phyloP scores from a whole-genome alignment of 345 rosid species.

The Anastatica hierochuntica region DNA sequence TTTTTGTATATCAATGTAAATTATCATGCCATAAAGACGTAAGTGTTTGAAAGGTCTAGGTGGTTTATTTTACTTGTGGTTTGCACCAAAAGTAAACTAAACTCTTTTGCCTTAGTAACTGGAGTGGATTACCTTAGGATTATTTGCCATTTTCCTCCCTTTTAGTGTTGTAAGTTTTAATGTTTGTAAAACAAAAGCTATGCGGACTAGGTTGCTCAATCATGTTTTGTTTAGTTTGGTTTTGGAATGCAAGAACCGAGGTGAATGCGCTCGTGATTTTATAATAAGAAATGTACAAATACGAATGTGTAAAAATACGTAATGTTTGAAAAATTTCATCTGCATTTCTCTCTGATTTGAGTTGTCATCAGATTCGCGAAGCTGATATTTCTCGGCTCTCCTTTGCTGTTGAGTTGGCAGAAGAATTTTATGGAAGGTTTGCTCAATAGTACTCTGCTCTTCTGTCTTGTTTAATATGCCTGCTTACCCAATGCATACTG shows the following conservation, averaged over 20 bases:
- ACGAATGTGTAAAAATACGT: not conserved
- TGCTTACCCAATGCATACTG: constrained; percentile 19
- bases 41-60: not conserved
- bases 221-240: not conserved
- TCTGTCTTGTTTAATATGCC: not conserved
- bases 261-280: not conserved
- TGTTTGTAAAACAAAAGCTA: too few relatives aligned
- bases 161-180: too few relatives aligned
- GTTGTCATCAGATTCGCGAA: constrained; percentile 68
- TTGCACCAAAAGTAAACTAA: not conserved
- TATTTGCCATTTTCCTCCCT: too few relatives aligned
- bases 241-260: not conserved
- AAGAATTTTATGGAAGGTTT: constrained; percentile 99
- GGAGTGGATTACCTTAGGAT: too few relatives aligned
- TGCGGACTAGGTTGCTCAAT: not conserved
- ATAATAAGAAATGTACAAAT: not conserved
- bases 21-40: not conserved
- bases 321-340: constrained; percentile 1
- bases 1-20: not conserved
- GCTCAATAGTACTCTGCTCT: constrained; percentile 6
- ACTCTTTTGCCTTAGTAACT: too few relatives aligned
- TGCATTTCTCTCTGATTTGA: constrained; percentile 11
- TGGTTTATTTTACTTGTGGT: not conserved
- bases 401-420: constrained; percentile 99
- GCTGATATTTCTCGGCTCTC: constrained; percentile 98